Conservation (phyloP, 176 grass and related monocot genomes). For the Luzula sylvatica region DNA sequence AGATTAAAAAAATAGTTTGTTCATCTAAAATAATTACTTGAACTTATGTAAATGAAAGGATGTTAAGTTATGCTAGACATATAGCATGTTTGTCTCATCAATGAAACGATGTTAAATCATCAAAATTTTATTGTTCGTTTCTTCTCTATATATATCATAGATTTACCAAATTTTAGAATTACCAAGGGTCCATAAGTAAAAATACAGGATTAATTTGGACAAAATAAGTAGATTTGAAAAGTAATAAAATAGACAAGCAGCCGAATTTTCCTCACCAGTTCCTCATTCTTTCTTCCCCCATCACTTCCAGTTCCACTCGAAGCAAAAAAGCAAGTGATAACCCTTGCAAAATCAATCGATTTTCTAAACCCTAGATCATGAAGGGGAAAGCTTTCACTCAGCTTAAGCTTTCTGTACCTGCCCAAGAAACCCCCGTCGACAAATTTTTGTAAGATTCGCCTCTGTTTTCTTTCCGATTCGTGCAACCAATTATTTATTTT, state of each 20-base stretch:
- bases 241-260: background rate
- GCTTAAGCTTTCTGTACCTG: constrained; percentile 65
- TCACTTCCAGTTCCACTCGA: background rate
- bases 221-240: background rate
- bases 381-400: constrained; percentile 49
- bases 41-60: too few relatives aligned
- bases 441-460: constrained; percentile 48
- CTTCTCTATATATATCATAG: too few relatives aligned
- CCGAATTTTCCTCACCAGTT: background rate
- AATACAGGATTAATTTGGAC: background rate
- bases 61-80: too few relatives aligned
- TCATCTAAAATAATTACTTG: too few relatives aligned
- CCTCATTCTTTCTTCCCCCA: background rate
- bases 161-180: too few relatives aligned
- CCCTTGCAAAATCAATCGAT: too few relatives aligned
- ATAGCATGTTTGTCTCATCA: too few relatives aligned
- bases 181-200: too few relatives aligned
- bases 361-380: constrained; percentile 23
- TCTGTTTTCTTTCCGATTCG: constrained; percentile 4
- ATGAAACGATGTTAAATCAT: too few relatives aligned
- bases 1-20: too few relatives aligned
- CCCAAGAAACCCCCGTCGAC: constrained; percentile 59
- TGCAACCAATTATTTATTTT: background rate
- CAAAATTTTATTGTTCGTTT: too few relatives aligned
- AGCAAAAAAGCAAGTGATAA: too few relatives aligned